Conservation (phyloP, 2,329 filamentous ascomycete species). For the Fusarium incarnatum region DNA sequence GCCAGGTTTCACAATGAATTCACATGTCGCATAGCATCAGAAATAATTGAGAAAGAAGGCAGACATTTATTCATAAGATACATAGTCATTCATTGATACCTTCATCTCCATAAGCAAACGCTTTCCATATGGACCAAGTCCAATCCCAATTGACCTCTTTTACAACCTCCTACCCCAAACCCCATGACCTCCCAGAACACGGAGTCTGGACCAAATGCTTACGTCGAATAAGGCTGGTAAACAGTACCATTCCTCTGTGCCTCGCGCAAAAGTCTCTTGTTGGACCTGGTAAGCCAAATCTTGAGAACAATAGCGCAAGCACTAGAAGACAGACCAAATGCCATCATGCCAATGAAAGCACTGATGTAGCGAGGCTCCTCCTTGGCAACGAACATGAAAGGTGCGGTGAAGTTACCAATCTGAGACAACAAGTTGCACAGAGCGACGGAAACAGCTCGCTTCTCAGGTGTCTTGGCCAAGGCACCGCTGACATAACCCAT, state of each 20-base stretch:
- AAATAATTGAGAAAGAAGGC: neutral
- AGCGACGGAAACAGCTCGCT: slow-evolving; percentile 18
- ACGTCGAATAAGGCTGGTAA: slow-evolving; percentile 20
- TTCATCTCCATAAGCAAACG: neutral
- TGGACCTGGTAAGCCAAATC: slow-evolving; percentile 16
- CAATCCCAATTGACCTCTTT: neutral
- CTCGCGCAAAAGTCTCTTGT: slow-evolving; percentile 15
- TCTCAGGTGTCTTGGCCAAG: slow-evolving; percentile 9
- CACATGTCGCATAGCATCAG: neutral
- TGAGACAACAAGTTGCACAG: slow-evolving; percentile 12
- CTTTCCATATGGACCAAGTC: neutral
- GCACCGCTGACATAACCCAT: slow-evolving; percentile 26
- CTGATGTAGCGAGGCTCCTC: slow-evolving; percentile 23
- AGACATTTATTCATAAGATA: neutral
- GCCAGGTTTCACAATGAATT: accelerated
- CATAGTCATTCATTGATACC: neutral
- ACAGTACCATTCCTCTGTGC: slow-evolving; percentile 17
- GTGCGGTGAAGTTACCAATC: slow-evolving; percentile 19
- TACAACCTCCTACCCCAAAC: no score
- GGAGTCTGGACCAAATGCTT: neutral
- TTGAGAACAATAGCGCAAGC: slow-evolving; percentile 14
- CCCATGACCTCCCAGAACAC: no score
- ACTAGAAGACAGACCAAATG: slow-evolving; percentile 1
- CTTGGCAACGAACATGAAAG: slow-evolving; percentile 17
- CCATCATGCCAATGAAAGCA: slow-evolving; percentile 26